phyloP scores from a whole-genome alignment of 2,329 filamentous ascomycete genomes.

The Pseudocercospora fuligena region DNA sequence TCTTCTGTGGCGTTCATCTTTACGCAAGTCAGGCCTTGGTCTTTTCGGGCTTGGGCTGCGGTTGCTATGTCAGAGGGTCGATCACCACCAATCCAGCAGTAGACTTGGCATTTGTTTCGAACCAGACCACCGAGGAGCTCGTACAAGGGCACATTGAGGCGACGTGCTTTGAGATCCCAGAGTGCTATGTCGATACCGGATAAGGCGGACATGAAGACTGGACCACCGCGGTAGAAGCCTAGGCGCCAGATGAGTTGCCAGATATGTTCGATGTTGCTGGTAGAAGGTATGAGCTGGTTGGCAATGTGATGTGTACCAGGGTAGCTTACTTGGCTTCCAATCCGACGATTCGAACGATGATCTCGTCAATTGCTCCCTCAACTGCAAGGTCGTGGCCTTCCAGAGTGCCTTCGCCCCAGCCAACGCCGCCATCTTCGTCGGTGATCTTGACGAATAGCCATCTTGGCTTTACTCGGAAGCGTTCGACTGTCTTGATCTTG shows the following conservation, averaged over 20 bases:
- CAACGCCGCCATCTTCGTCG: conserved; percentile 66
- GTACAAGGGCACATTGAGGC: conserved; percentile 70
- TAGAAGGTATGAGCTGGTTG: conserved; percentile 45
- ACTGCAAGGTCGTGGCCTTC: conserved; percentile 76
- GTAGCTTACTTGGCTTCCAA: conserved; percentile 64
- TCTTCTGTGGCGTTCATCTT: conserved; percentile 85
- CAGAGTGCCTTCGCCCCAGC: conserved; percentile 76
- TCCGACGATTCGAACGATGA: conserved; percentile 65
- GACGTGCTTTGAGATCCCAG: conserved; percentile 75
- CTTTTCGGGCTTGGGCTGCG: conserved; percentile 56
- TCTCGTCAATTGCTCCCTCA: conserved; percentile 73
- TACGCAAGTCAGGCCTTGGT: conserved; percentile 68
- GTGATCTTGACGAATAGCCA: conserved; percentile 81
- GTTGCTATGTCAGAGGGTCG: conserved; percentile 68
- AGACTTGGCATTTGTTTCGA: conserved; percentile 71
- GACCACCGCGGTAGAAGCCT: conserved; percentile 77
- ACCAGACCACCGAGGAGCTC: conserved; percentile 77
- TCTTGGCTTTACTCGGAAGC: conserved; percentile 74
- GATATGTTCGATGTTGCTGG: conserved; percentile 77
- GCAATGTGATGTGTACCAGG: not conserved
- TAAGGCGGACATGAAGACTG: conserved; percentile 79
- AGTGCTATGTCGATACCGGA: conserved; percentile 79
- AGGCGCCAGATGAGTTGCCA: conserved; percentile 74
- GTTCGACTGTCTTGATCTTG: conserved; percentile 69
- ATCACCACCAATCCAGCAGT: conserved; percentile 80